Evolutionary conservation across 495 filamentous ascomycete genomes (phyloP).

Genomic region (Annulohypoxylon moriforme): DNA sequence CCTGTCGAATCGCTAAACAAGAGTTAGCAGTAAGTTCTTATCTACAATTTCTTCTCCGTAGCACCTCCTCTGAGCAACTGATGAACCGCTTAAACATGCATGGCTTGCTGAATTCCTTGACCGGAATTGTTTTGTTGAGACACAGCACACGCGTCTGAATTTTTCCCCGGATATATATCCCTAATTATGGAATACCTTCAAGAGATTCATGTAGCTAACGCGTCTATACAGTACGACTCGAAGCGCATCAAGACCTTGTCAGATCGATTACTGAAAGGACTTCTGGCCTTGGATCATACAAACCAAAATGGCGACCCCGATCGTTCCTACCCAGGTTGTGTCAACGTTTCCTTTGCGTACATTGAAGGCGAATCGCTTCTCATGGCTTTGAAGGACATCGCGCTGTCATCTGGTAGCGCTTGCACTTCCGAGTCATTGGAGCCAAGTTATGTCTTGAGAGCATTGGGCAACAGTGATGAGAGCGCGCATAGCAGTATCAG

Average conservation of each 20-base stretch:
- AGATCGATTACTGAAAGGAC: constrained; percentile 80
- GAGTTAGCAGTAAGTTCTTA: constrained; percentile 81
- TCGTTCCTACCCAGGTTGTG: constrained; percentile 92
- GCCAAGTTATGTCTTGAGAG: constrained; percentile 93
- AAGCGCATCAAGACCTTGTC: constrained; percentile 85
- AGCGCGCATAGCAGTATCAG: constrained; percentile 97
- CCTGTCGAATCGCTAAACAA: constrained; percentile 87
- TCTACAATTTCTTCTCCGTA: constrained; percentile 12
- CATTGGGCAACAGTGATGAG: constrained; percentile 94
- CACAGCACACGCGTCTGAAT: constrained; percentile 65
- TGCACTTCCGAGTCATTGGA: constrained; percentile 97
- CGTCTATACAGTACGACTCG: constrained; percentile 81
- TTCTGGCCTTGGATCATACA: constrained; percentile 91
- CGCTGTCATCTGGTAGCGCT: constrained; percentile 93
- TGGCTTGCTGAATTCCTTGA: constrained; percentile 69
- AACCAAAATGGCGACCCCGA: constrained; percentile 86
- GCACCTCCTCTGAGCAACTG: constrained; percentile 50
- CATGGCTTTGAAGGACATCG: constrained; percentile 98
- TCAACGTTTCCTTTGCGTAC: constrained; percentile 98
- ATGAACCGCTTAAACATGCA: constrained; percentile 79
- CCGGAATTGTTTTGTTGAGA: constrained; percentile 63
- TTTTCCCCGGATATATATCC: not conserved
- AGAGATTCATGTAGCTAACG: constrained; percentile 31
- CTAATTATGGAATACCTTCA: constrained; percentile 30
- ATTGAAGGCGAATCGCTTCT: constrained; percentile 97